Percentiles rank a stretch among this genome's conserved stretches.
Conservation (phyloP, 495 filamentous ascomycete species). For the Penicillium alfredii region DNA sequence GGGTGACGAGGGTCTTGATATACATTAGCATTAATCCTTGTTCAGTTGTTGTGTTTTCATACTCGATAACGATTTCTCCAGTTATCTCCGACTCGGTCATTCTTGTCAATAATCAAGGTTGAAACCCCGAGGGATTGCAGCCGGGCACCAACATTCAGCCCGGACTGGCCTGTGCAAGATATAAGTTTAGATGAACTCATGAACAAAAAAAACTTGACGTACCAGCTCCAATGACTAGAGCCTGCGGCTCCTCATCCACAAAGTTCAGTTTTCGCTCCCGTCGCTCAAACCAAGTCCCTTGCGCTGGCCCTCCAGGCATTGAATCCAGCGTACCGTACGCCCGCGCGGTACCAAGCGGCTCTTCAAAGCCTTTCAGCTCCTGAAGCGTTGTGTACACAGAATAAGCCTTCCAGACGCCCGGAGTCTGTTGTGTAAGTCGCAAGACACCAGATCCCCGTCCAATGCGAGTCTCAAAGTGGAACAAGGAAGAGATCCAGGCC, state of each 20-base stretch:
- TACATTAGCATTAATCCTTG: not conserved
- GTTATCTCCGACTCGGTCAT: conserved; percentile 57
- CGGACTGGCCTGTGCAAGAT: not conserved
- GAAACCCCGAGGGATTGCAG: conserved; percentile 51
- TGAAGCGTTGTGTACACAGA: conserved; percentile 47
- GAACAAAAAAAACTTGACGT: conserved; percentile 11
- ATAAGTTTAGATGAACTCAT: not conserved
- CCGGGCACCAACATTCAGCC: not conserved
- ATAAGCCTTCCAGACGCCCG: conserved; percentile 50
- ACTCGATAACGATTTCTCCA: conserved; percentile 52
- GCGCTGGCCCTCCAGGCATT: conserved; percentile 40
- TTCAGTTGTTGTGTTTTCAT: not conserved
- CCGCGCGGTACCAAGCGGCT: conserved; percentile 35
- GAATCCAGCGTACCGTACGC: conserved; percentile 45
- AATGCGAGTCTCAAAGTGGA: conserved; percentile 35
- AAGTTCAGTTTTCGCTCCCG: conserved; percentile 48
- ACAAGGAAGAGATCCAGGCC: conserved; percentile 36
- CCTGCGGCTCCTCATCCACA: conserved; percentile 44
- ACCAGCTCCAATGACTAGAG: conserved; percentile 52
- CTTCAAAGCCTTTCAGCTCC: conserved; percentile 38
- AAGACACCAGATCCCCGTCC: conserved; percentile 47
- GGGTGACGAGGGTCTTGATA: conserved; percentile 47
- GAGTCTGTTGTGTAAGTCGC: conserved; percentile 36
- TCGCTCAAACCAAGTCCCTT: conserved; percentile 57
- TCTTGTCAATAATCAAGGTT: conserved; percentile 53